These are phyloP conservation scores for Euphorbia tirucalli DNA, from an alignment of 345 rosid species.

Conservation along the genomic window DNA sequence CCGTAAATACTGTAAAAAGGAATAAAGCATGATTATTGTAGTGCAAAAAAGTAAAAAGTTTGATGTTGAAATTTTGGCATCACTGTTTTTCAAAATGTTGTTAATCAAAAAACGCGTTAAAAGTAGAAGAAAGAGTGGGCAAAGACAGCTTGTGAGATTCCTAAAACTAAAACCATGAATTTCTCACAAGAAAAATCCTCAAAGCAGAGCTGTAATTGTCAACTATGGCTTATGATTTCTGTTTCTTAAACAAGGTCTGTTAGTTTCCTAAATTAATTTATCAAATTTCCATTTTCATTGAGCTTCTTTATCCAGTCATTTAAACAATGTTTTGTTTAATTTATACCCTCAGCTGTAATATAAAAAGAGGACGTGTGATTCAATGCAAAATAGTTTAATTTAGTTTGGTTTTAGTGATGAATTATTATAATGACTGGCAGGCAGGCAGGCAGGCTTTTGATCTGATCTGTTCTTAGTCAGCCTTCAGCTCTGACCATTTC, in stretches of 20 bases:
- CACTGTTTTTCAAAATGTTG: neutral
- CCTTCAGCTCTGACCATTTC: slow-evolving; percentile 35
- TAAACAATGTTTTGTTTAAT: too few relatives aligned
- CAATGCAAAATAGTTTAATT: neutral
- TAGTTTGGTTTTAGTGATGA: too few relatives aligned
- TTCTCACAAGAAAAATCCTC: too few relatives aligned
- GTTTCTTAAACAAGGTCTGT: slow-evolving; percentile 5
- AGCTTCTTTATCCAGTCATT: too few relatives aligned
- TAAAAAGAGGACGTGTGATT: neutral
- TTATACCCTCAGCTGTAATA: too few relatives aligned
- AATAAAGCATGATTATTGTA: too few relatives aligned
- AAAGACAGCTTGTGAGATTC: neutral
- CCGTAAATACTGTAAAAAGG: too few relatives aligned
- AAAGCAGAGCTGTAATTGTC: too few relatives aligned
- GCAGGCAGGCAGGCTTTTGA: neutral
- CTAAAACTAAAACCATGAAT: neutral
- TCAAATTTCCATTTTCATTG: too few relatives aligned
- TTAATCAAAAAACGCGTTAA: neutral
- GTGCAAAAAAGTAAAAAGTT: neutral
- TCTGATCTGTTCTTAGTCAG: neutral
- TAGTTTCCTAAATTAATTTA: too few relatives aligned
- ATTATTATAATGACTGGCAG: too few relatives aligned
- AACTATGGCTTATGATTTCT: slow-evolving; percentile 5
- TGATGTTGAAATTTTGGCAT: neutral
- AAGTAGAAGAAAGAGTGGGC: neutral